Evolutionary conservation across 164 flowering plant genomes (phyloP).

Genomic region (Macadamia integrifolia): DNA sequence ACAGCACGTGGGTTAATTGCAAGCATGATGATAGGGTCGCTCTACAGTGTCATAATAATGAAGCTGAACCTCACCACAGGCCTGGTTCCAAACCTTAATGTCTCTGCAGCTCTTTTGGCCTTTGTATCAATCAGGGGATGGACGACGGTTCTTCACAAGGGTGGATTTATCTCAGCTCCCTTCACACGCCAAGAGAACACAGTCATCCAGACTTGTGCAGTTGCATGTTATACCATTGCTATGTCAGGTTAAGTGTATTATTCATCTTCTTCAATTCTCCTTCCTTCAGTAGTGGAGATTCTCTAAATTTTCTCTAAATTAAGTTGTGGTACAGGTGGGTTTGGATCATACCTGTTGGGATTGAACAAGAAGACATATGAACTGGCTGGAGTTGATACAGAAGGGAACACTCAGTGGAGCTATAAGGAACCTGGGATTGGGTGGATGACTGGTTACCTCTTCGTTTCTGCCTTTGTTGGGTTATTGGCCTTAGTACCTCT

Average conservation of each 20-base stretch:
- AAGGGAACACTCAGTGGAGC: conserved; percentile 51
- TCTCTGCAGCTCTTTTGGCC: conserved; percentile 89
- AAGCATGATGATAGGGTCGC: conserved; percentile 56
- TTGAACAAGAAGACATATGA: conserved; percentile 67
- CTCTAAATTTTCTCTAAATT: not conserved
- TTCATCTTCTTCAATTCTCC: not conserved
- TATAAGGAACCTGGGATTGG: conserved; percentile 72
- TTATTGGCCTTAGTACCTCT: conserved; percentile 82
- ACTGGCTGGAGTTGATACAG: conserved; percentile 50
- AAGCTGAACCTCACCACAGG: conserved; percentile 88
- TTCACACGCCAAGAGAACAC: conserved; percentile 91
- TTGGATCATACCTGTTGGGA: conserved; percentile 82
- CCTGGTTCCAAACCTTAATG: conserved; percentile 70
- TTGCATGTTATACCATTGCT: conserved; percentile 84
- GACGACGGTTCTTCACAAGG: conserved; percentile 56
- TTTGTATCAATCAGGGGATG: conserved; percentile 60
- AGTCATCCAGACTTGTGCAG: conserved; percentile 87
- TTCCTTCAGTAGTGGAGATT: not conserved
- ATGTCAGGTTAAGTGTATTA: conserved; percentile 51
- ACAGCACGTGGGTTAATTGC: conserved; percentile 67
- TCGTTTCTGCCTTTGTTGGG: conserved; percentile 72
- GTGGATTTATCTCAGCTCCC: conserved; percentile 48
- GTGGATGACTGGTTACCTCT: conserved; percentile 75
- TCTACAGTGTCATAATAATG: conserved; percentile 75
- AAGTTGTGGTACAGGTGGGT: conserved; percentile 59